phyloP scores from a whole-genome alignment of 106 monocot genomes.

The Dendrobium officinale region DNA sequence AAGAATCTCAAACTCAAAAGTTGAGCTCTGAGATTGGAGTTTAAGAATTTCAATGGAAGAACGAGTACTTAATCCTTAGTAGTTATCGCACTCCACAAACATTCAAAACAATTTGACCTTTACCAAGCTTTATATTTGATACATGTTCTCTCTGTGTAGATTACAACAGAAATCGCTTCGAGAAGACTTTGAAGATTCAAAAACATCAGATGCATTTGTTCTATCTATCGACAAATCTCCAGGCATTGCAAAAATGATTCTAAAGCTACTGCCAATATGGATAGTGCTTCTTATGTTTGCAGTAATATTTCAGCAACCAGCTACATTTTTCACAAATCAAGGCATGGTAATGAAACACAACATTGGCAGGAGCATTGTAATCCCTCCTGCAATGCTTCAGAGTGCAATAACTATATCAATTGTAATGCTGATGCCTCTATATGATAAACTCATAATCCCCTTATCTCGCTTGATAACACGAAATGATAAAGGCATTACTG shows the following conservation, averaged over 20 bases:
- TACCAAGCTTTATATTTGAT: not conserved
- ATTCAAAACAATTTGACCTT: not conserved
- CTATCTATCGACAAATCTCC: slow-evolving; percentile 2
- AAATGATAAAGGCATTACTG: slow-evolving; percentile 50
- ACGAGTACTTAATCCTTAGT: no score
- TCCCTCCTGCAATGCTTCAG: slow-evolving; percentile 87
- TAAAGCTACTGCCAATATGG: slow-evolving; percentile 74
- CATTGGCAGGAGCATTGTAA: slow-evolving; percentile 32
- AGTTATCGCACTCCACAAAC: not conserved
- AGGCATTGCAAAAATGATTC: slow-evolving; percentile 29
- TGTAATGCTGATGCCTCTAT: slow-evolving; percentile 79
- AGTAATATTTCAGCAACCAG: slow-evolving; percentile 91
- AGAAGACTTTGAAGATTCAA: slow-evolving; percentile 13
- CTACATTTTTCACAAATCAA: slow-evolving; percentile 92
- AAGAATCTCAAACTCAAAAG: no score
- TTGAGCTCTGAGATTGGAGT: no score
- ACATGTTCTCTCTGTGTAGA: slow-evolving; percentile 12
- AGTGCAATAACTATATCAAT: slow-evolving; percentile 71
- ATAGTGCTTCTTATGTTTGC: slow-evolving; percentile 80
- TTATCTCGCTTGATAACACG: slow-evolving; percentile 27
- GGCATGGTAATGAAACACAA: slow-evolving; percentile 66
- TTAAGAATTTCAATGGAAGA: no score
- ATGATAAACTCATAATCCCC: slow-evolving; percentile 68
- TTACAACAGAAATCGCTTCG: slow-evolving; percentile 45
- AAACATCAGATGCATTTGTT: not conserved